Evolutionary conservation across 148 eudicot species (phyloP).

Genomic region (Chenopodium berlandieri): DNA sequence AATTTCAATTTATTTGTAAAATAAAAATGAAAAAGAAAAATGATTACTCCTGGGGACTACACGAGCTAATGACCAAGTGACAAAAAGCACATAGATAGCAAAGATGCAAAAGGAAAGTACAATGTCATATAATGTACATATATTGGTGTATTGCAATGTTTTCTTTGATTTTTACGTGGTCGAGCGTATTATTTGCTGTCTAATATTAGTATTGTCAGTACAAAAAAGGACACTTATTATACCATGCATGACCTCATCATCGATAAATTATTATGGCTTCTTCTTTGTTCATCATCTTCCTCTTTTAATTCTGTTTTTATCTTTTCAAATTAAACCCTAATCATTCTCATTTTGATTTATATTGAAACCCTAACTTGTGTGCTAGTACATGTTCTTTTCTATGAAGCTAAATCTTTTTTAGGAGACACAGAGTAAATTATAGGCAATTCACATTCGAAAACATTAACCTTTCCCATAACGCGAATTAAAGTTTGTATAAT

Average conservation of each 20-base stretch:
- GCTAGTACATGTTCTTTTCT: neutral
- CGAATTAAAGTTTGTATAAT: no score
- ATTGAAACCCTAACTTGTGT: conserved; percentile 4
- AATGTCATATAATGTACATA: conserved; percentile 1
- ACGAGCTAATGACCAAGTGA: conserved; percentile 17
- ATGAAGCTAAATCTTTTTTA: no score
- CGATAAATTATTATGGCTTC: conserved; percentile 19
- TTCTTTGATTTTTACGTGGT: conserved; percentile 23
- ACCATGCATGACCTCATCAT: conserved; percentile 39
- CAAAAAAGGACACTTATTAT: conserved; percentile 33
- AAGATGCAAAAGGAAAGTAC: conserved; percentile 23
- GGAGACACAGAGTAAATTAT: neutral
- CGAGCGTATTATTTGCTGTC: conserved; percentile 39
- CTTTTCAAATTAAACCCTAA: conserved; percentile 26
- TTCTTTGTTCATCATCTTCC: conserved; percentile 14
- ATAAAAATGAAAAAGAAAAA: neutral
- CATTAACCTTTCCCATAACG: no score
- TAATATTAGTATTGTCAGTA: conserved; percentile 34
- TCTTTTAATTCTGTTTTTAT: neutral
- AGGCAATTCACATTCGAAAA: neutral
- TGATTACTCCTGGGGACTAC: neutral
- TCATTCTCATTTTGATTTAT: neutral
- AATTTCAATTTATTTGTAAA: no score
- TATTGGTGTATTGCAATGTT: conserved; percentile 15
- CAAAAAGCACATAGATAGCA: conserved; percentile 15